phyloP scores from a whole-genome alignment of 139 green algal species.

The Chlorella sp. region DNA sequence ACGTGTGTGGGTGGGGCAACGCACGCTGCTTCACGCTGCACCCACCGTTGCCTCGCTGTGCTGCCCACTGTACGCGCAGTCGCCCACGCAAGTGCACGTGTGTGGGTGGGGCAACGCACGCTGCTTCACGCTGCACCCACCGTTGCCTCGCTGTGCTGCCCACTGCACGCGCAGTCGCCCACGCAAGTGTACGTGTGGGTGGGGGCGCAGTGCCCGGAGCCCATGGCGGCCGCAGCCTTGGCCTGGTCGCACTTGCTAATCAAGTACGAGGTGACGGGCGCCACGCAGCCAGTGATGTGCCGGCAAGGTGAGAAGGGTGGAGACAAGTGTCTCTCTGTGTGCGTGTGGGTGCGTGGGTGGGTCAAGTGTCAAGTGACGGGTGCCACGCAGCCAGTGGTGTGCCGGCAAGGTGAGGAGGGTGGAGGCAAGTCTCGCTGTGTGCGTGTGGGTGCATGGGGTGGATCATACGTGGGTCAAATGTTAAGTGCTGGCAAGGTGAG shows the following conservation, averaged over 20 bases:
- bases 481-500: slow-evolving; percentile 3
- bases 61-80: not conserved
- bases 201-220: not conserved
- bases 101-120: not conserved
- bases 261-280: slow-evolving; percentile 17
- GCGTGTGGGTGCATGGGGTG: too few species aligned
- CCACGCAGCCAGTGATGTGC: not conserved
- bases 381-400: not conserved
- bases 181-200: slow-evolving; percentile 15
- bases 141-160: not conserved
- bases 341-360: too few species aligned
- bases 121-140: not conserved
- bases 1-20: not conserved
- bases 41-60: not conserved
- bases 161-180: slow-evolving; percentile 3
- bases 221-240: not conserved
- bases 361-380: slow-evolving; percentile 16
- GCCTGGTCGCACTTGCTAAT: slow-evolving; percentile 4
- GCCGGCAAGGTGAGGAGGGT: not conserved
- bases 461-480: too few species aligned
- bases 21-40: not conserved
- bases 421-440: too few species aligned
- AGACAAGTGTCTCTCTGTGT: too few species aligned
- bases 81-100: not conserved
- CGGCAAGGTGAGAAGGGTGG: not conserved